Conservation (phyloP, 2,329 filamentous ascomycete species). For the Plenodomus lindquistii region DNA sequence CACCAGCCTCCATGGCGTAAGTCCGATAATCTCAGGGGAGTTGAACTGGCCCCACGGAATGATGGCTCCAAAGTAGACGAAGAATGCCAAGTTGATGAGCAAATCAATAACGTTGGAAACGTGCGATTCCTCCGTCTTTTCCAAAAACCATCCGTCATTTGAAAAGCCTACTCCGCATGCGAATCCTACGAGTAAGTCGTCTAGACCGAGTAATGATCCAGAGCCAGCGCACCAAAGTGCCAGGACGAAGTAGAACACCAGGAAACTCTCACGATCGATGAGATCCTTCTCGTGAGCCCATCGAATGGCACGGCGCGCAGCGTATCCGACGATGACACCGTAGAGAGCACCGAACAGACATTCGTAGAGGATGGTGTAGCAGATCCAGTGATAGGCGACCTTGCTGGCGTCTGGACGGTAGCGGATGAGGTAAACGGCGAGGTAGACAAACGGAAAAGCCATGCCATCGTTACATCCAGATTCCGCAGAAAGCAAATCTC, state of each 20-base stretch:
- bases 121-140: conserved; percentile 97
- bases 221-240: conserved; percentile 95
- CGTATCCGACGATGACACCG: conserved; percentile 85
- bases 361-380: conserved; percentile 89
- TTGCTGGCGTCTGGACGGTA: conserved; percentile 70
- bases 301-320: conserved; percentile 87
- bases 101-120: conserved; percentile 99
- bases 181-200: conserved; percentile 93
- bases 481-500: conserved; percentile 92
- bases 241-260: conserved; percentile 98
- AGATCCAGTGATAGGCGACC: conserved; percentile 84
- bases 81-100: conserved; percentile 94
- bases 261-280: conserved; percentile 94
- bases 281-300: conserved; percentile 80
- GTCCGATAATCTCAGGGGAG: conserved; percentile 65
- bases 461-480: conserved; percentile 99
- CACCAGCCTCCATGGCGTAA: conserved; percentile 87
- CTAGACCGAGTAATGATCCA: conserved; percentile 85
- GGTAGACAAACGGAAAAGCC: conserved; percentile 97
- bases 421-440: conserved; percentile 85
- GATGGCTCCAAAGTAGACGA: conserved; percentile 96
- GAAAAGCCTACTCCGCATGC: conserved; percentile 97
- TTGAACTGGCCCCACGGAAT: conserved; percentile 96
- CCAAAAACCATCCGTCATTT: conserved; percentile 97
- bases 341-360: conserved; percentile 91